A percentile compares a stretch with the other conserved stretches of the same genome.
phyloP scores from a whole-genome alignment of 2,329 filamentous ascomycete species.

The Arthrobotrys megalospora region DNA sequence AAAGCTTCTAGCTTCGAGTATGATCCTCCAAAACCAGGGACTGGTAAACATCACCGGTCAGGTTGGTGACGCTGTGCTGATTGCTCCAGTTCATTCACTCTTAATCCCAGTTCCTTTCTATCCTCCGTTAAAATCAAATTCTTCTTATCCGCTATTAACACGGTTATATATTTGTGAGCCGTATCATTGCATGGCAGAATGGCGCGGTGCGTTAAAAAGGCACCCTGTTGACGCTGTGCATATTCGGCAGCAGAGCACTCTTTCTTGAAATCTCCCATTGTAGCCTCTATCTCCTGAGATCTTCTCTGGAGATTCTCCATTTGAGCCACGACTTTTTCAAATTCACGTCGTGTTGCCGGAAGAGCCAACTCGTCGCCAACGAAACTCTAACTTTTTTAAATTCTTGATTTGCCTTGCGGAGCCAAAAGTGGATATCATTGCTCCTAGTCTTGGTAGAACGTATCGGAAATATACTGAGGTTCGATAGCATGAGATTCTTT shows the following conservation, averaged over 20 bases:
- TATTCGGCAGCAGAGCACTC: slow-evolving; percentile 66
- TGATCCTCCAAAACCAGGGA: too few relatives aligned
- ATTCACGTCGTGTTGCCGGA: slow-evolving; percentile 49
- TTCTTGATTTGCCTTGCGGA: neutral
- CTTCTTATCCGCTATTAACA: slow-evolving; percentile 64
- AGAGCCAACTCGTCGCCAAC: too few relatives aligned
- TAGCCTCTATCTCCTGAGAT: slow-evolving; percentile 62
- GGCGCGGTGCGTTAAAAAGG: slow-evolving; percentile 67
- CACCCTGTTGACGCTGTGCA: slow-evolving; percentile 67
- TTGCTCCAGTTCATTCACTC: too few relatives aligned
- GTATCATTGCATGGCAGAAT: slow-evolving; percentile 69
- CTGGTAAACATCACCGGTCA: too few relatives aligned
- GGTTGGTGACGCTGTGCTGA: too few relatives aligned
- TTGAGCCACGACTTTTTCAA: slow-evolving; percentile 62
- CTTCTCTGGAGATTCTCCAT: slow-evolving; percentile 64
- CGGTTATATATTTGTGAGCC: slow-evolving; percentile 67
- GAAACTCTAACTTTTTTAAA: neutral
- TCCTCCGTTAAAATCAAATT: slow-evolving; percentile 44
- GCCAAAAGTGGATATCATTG: too few relatives aligned
- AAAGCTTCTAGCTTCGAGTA: too few relatives aligned
- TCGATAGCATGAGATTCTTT: too few relatives aligned
- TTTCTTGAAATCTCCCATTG: slow-evolving; percentile 65
- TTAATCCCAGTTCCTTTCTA: slow-evolving; percentile 64
- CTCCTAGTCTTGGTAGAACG: too few relatives aligned
- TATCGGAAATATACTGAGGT: too few relatives aligned